Base-by-base conservation (phyloP, 306 rosid genomes). In the Urtica urens region DNA sequence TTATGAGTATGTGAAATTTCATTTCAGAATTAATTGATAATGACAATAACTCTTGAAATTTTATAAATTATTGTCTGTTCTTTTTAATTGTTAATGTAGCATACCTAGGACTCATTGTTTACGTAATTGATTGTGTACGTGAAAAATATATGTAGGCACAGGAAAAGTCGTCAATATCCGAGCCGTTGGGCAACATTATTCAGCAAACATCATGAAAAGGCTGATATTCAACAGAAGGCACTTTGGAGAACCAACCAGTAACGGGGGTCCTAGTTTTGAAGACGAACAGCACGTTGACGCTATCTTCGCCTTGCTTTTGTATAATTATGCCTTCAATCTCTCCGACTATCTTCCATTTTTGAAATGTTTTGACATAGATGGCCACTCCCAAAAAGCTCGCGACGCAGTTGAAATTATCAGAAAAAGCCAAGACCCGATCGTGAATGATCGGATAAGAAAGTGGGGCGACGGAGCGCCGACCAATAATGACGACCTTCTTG, bases 301-400 rank as follows among this genome's bases (percentile, higher is more conserved):
- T 1, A 20, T 70, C 17, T 63, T 58, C 14, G 38, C 43, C 0
- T 5, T 72, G n/a, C 64, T 79, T 12, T 10, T 6, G 0, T 51
- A 72, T 22, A 2, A 46, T 1, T 59, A 57, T 55, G 48, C 61
- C 0, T 72, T 75, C 15, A 53, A 15, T 23, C 16, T 66, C 14
- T 66, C 73, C 1, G 80, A 72, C 31, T 75, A 51, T 49, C 5
- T 72, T 16, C 66, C 79, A 15, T 75, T 57, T n/a, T n/a, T 79
- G 57, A 68, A 48, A 11, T 5, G n/a, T 1, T 50, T 75, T 28
- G 82, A 69, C 31, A 22, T 75, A 13, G 72, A 58, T 10, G 77
- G 70, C 0, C 77, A 72, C 10, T 21, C 16, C 38, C 55, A 7
- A 1, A 13, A 1, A 1, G 35, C 63, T 39, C 57, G 28, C 17